Evolutionary conservation across 768 basidiomycete genomes (phyloP), one percentile per base, ranked within the genome.

Genomic region (Kwoniella botswanensis): DNA sequence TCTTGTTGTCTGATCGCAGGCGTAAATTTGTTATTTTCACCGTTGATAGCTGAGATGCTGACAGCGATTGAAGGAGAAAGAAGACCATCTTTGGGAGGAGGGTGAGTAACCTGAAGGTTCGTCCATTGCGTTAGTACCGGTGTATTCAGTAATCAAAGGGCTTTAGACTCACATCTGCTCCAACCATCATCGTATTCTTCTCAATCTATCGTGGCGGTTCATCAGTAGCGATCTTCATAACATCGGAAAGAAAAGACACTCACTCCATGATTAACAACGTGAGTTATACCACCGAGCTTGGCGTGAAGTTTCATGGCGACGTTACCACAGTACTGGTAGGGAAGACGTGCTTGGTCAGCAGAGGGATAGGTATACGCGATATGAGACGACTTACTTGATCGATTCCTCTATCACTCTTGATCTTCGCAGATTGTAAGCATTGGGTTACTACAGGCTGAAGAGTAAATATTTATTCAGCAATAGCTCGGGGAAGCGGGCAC

Each of bases 271-370:
- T 68, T 71, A 5, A 82, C 74, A 26, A 68, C 52, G 63, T 82
- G 81, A 9, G 81, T 83, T 24, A 83, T 65, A 62, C 82, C 82
- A n/a, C 82, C 82, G 42, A 83, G 76, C 77, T 83, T 83, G 56
- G 75, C 76, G 65, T 79, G 76, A 46, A 82, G 69, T 63, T 83
- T 83, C 82, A 83, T 83, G 18, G 81, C 77, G 13, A 83, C 79
- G 43, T 79, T 79, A 18, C 72, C 73, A 15, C 67, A 69, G 54
- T 60, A 68, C 63, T 65, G 21, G 13, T 60, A 26, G 12, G 57
- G 18, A 66, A 17, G 17, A 44, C 26, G 12, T 22, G n/a, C 10
- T 3, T 26, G 26, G 26, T 26, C 26, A 26, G 26, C 26, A 26
- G 26, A 26, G 26, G 3, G 26, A 26, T 26, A 26, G 26, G 26